Conservation (phyloP, 176 grass and related monocot species). For the Aegilops longissima region DNA sequence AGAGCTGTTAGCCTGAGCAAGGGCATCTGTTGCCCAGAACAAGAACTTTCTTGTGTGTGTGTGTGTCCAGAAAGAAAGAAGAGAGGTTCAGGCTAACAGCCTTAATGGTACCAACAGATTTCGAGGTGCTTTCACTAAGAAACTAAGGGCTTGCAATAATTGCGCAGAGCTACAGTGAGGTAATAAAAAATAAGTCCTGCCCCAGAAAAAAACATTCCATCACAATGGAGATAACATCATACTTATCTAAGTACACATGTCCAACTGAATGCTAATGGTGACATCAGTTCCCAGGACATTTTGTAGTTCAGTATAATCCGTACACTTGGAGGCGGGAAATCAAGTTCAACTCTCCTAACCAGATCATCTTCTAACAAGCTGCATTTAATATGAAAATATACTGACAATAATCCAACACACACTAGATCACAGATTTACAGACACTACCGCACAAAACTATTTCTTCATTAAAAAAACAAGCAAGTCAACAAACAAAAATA, state of each 20-base stretch:
- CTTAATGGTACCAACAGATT: not conserved
- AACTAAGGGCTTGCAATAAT: not conserved
- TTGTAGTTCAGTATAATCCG: not conserved
- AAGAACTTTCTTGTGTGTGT: too few relatives aligned
- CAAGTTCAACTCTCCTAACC: not conserved
- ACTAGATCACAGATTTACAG: not conserved
- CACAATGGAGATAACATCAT: not conserved
- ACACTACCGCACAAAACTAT: not conserved
- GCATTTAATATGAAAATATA: not conserved
- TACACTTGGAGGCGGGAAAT: not conserved
- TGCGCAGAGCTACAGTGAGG: not conserved
- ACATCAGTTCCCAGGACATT: not conserved
- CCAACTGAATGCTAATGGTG: not conserved
- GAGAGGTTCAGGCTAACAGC: too few relatives aligned
- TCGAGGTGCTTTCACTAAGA: not conserved
- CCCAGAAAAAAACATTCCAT: not conserved
- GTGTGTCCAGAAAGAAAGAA: too few relatives aligned
- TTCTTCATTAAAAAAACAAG: not conserved
- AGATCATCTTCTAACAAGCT: not conserved
- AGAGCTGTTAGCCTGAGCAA: too few relatives aligned
- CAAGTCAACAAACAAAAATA: not conserved
- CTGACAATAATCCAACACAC: not conserved
- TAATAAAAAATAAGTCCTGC: not conserved
- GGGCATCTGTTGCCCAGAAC: too few relatives aligned
- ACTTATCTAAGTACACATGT: slow-evolving; percentile 8